Evolutionary conservation across 2,329 filamentous ascomycete genomes (phyloP), one percentile per base, ranked within the genome.

Genomic region (Diaporthe longicolla): DNA sequence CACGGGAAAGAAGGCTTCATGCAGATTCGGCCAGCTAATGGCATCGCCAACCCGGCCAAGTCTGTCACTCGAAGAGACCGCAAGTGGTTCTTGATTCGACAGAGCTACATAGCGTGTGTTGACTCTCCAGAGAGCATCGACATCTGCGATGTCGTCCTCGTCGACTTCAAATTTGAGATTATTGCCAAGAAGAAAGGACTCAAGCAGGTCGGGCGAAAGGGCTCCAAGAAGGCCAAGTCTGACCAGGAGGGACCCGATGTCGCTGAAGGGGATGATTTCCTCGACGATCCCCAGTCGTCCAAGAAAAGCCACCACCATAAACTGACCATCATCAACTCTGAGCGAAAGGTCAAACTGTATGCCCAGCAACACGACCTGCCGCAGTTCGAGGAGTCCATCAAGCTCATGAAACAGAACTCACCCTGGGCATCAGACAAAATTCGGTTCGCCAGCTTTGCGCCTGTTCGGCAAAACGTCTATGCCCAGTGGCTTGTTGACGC

Each of bases 81-180:
- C 24, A 98, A 98, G 82, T 99, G 97, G 97, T 99, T 99, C 81
- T 87, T 98, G 26, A 95, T 99, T n/a, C 89, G 97, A 69, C 95
- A 98, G 83, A 98, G 95, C 85, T 99, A 99, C 80, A 93, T 99
- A 74, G 96, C 98, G 58, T 98, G 96, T 78, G 95, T 98, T n/a
- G 96, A 98, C 81, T 98, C 97, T 0, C 97, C 97, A 0, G 96
- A 98, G 82, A 97, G 97, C 79, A 97, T 98, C 93, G 96, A 98
- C 79, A 97, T 98, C 45, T 98, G 98, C 82, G 97, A 99, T 83
- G 97, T 99, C 29, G 98, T 98, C 82, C 88, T 99, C n/a, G 94
- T 98, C 35, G 97, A 99, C 81, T 89, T 93, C 1, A 93, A 94
- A 79, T 99, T 99, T 83, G 88, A 90, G 70, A 92, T 98, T 66